phyloP scores from a whole-genome alignment of 257 asterid genomes.

The Solanum piurae region DNA sequence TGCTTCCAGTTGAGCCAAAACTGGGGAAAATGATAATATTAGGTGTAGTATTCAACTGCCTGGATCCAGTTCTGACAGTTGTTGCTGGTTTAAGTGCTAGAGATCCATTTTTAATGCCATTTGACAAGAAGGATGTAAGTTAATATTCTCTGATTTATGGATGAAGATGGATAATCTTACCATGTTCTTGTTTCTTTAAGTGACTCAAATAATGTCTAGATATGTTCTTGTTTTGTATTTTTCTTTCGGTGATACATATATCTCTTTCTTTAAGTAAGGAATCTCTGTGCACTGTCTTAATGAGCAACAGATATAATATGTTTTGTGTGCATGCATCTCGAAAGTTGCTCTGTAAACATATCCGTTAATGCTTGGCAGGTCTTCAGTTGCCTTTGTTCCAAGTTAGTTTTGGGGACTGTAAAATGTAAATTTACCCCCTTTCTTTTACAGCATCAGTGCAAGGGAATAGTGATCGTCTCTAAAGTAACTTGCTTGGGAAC shows the following conservation, averaged over 20 bases:
- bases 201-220: neutral
- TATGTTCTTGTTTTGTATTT: neutral
- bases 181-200: neutral
- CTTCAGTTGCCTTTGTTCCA: neutral
- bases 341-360: neutral
- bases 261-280: neutral
- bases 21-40: constrained; percentile 89
- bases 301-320: neutral
- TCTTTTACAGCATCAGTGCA: neutral
- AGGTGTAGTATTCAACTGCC: constrained; percentile 72
- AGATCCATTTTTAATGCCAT: constrained; percentile 95
- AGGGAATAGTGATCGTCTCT: neutral
- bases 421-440: neutral
- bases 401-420: neutral
- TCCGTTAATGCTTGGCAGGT: neutral
- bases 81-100: constrained; percentile 85
- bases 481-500: neutral
- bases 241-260: neutral
- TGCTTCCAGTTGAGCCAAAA: constrained; percentile 97
- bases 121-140: constrained; percentile 92
- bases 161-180: neutral
- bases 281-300: neutral
- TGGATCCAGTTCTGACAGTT: constrained; percentile 80
- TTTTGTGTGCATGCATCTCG: neutral
- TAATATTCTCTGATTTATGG: neutral